phyloP scores from a whole-genome alignment of 179 eudicot genomes.

The Sideroxylon spinosum region DNA sequence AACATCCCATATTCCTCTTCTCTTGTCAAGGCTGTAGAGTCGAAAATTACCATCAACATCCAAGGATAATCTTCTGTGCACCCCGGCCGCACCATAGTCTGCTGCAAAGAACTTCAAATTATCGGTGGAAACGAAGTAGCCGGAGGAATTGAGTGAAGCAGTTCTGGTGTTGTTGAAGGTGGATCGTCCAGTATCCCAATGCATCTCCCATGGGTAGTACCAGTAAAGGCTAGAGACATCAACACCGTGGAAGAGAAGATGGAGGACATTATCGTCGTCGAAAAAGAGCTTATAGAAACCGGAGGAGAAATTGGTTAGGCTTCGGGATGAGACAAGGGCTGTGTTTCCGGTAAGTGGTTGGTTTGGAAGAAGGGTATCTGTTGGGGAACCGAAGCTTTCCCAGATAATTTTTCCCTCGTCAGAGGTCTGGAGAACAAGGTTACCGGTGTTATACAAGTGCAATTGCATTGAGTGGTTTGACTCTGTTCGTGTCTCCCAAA shows the following conservation, averaged over 20 bases:
- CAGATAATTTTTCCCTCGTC: conserved; percentile 12
- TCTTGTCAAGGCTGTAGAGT: conserved; percentile 29
- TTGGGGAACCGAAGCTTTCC: conserved; percentile 41
- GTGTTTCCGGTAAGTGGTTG: conserved; percentile 29
- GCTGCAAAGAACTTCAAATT: conserved; percentile 7
- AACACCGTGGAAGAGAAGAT: conserved; percentile 12
- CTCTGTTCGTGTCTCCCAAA: not conserved
- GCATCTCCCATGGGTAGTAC: conserved; percentile 17
- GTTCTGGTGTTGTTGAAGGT: conserved; percentile 18
- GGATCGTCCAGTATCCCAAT: conserved; percentile 19
- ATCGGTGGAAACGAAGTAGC: conserved; percentile 28
- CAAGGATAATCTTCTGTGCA: conserved; percentile 29
- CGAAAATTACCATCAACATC: conserved; percentile 38
- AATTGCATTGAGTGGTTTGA: not conserved
- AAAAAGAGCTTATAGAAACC: conserved; percentile 30
- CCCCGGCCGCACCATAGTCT: conserved; percentile 21
- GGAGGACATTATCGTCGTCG: conserved; percentile 24
- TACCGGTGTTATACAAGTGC: conserved; percentile 21
- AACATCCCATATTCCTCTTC: conserved; percentile 10
- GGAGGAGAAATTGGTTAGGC: conserved; percentile 24
- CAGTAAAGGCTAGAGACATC: conserved; percentile 26
- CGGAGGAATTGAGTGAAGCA: conserved; percentile 25
- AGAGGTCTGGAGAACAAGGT: conserved; percentile 19
- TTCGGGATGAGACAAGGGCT: conserved; percentile 25
- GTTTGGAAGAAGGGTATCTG: conserved; percentile 34